phyloP scores from a whole-genome alignment of 2,329 filamentous ascomycete genomes.

The Pezicula rhizophila region DNA sequence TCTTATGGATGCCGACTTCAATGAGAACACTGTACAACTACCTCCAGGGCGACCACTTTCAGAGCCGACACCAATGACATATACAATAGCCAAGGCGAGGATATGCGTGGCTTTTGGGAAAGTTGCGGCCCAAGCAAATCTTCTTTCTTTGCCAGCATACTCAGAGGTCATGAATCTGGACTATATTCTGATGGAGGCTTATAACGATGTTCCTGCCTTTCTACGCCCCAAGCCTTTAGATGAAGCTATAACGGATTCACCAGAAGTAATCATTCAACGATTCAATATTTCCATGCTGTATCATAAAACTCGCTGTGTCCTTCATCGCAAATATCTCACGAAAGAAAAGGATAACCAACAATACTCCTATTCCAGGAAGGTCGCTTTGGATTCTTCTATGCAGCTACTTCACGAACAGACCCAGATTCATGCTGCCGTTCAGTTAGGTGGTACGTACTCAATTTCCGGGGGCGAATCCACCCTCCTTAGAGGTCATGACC shows the following conservation, averaged over 20 bases:
- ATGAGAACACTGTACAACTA: conserved; percentile 45
- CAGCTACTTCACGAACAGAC: conserved; percentile 42
- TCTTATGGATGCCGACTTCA: conserved; percentile 60
- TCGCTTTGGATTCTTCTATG: conserved; percentile 44
- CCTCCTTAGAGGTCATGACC: too few relatives aligned
- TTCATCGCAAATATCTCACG: conserved; percentile 47
- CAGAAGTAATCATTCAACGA: conserved; percentile 43
- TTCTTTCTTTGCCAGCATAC: conserved; percentile 41
- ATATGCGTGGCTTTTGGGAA: conserved; percentile 43
- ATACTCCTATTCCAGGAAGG: conserved; percentile 45
- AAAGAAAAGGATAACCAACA: conserved; percentile 36
- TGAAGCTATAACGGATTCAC: conserved; percentile 42
- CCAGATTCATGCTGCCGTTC: conserved; percentile 40
- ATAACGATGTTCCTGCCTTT: conserved; percentile 39
- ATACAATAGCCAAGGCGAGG: conserved; percentile 45
- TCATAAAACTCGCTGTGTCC: conserved; percentile 49
- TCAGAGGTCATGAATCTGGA: conserved; percentile 44
- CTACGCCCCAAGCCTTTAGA: conserved; percentile 43
- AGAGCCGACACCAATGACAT: conserved; percentile 54
- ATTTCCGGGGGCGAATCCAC: too few relatives aligned
- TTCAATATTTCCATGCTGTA: conserved; percentile 47
- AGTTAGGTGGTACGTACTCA: conserved; percentile 36
- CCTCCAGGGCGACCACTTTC: conserved; percentile 50
- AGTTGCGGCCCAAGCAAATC: conserved; percentile 44
- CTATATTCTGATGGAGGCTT: conserved; percentile 37